Conservation (phyloP, 2,329 filamentous ascomycete species). For the Aureobasidium leucospermi region DNA sequence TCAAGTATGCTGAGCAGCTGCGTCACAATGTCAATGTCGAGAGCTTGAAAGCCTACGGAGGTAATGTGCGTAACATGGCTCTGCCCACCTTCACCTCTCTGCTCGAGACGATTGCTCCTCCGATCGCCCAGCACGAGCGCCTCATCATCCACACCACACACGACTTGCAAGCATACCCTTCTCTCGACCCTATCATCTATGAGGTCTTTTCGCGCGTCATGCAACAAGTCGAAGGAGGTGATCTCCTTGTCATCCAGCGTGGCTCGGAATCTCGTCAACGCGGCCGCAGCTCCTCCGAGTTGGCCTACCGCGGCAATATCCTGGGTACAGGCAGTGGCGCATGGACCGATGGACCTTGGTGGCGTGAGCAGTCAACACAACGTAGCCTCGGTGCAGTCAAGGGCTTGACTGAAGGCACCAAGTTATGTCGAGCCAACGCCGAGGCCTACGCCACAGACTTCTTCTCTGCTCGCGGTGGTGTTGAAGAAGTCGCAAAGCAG, state of each 20-base stretch:
- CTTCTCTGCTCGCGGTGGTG: conserved; percentile 67
- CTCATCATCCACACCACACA: conserved; percentile 97
- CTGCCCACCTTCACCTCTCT: conserved; percentile 93
- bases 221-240: conserved; percentile 97
- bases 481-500: conserved; percentile 71
- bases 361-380: conserved; percentile 58
- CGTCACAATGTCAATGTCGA: conserved; percentile 67
- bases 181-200: conserved; percentile 87
- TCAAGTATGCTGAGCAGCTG: conserved; percentile 92
- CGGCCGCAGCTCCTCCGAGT: conserved; percentile 55
- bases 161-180: conserved; percentile 89
- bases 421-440: conserved; percentile 81
- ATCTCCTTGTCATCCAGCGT: conserved; percentile 87
- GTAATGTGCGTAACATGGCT: conserved; percentile 77
- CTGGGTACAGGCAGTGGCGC: conserved; percentile 45
- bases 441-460: conserved; percentile 84
- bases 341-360: conserved; percentile 96
- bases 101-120: conserved; percentile 88
- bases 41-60: conserved; percentile 70
- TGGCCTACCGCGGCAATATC: conserved; percentile 44
- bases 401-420: conserved; percentile 78
- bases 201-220: conserved; percentile 90
- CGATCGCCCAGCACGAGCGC: conserved; percentile 93
- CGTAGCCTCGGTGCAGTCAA: conserved; percentile 74
- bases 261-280: conserved; percentile 68